phyloP scores from a whole-genome alignment of 345 rosid species.

The Acer saccharum region DNA sequence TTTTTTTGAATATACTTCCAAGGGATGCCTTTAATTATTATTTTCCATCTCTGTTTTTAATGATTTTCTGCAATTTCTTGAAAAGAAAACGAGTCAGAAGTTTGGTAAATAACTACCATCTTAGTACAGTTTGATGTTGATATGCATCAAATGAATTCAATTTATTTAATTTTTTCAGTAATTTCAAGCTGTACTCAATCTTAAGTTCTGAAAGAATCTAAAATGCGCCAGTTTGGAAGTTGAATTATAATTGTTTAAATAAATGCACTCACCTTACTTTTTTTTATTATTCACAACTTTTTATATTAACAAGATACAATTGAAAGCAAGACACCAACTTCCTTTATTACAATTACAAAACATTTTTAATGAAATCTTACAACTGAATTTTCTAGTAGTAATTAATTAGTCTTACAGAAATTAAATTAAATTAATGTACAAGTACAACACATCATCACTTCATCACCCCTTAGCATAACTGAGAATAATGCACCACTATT shows the following conservation, averaged over 20 bases:
- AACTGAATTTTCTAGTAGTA: background rate
- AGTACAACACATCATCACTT: no score
- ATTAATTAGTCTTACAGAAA: background rate
- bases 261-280: conserved; percentile 14
- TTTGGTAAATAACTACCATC: no score
- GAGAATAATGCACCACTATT: no score
- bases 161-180: background rate
- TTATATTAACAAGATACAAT: background rate
- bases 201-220: background rate
- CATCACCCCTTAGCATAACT: no score
- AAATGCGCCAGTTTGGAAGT: background rate
- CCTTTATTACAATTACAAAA: conserved; percentile 8
- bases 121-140: background rate
- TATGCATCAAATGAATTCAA: background rate
- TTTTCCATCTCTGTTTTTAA: no score
- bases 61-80: no score
- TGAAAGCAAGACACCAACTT: conserved; percentile 21
- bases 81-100: no score
- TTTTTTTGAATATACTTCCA: no score
- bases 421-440: no score
- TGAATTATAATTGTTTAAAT: conserved; percentile 9
- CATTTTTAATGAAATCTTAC: conserved; percentile 13
- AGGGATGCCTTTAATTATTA: no score
- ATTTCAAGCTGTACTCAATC: background rate
- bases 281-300: background rate